Evolutionary conservation across 768 basidiomycete genomes (phyloP).

Genomic region (Suillus placidus): DNA sequence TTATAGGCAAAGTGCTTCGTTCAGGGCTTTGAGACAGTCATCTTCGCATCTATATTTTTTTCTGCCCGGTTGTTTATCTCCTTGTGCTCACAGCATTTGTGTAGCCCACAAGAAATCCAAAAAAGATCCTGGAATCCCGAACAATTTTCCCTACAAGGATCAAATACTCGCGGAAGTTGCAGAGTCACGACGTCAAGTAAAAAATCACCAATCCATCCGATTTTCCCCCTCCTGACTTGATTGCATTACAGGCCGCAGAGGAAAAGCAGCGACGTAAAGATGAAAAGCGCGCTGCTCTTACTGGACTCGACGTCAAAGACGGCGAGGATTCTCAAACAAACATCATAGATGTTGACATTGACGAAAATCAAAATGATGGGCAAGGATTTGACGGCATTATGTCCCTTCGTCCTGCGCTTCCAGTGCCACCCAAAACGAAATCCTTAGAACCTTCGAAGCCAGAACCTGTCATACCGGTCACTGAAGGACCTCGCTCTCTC

Average conservation of each 20-base stretch:
- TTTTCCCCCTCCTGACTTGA: background rate
- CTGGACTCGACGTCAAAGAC: constrained; percentile 34
- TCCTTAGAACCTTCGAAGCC: background rate
- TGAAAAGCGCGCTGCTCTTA: constrained; percentile 53
- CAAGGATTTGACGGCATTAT: constrained; percentile 43
- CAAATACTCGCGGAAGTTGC: constrained; percentile 90
- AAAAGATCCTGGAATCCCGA: constrained; percentile 94
- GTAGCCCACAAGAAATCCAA: constrained; percentile 59
- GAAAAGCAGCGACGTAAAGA: constrained; percentile 72
- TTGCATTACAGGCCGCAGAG: constrained; percentile 62
- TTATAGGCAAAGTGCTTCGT: background rate
- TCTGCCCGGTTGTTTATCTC: constrained; percentile 11
- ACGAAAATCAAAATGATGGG: constrained; percentile 32
- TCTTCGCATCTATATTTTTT: background rate
- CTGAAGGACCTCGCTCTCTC: constrained; percentile 30
- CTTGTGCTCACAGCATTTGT: constrained; percentile 9
- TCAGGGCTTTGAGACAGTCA: background rate
- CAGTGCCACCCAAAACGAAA: constrained; percentile 9
- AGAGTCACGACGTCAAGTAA: constrained; percentile 74
- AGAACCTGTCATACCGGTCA: constrained; percentile 25
- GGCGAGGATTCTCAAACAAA: constrained; percentile 26
- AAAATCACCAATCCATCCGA: constrained; percentile 21
- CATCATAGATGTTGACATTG: constrained; percentile 34
- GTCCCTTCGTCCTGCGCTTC: constrained; percentile 20
- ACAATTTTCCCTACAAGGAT: constrained; percentile 92